Evolutionary conservation across 495 filamentous ascomycete genomes (phyloP).

Genomic region (Podospora conica): DNA sequence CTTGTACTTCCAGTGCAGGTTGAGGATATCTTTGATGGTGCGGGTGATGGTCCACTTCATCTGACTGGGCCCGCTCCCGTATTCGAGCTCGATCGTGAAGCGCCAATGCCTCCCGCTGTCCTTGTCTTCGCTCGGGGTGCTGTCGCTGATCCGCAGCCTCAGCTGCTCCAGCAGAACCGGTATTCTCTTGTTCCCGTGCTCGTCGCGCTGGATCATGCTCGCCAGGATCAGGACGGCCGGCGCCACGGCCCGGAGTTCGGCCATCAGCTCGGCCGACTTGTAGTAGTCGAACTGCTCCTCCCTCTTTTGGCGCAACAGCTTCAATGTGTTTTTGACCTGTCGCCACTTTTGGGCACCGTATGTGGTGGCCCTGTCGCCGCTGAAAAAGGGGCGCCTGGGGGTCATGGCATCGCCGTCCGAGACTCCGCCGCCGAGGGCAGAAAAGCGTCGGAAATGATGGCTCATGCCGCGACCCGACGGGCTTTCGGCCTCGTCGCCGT

Average conservation of each 20-base stretch:
- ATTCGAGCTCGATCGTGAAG: slow-evolving; percentile 91
- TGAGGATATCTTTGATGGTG: slow-evolving; percentile 81
- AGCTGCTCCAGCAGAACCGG: slow-evolving; percentile 93
- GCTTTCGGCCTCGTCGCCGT: slow-evolving; percentile 38
- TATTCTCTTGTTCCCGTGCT: slow-evolving; percentile 90
- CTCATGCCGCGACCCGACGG: slow-evolving; percentile 56
- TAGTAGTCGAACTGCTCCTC: slow-evolving; percentile 84
- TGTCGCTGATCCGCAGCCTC: slow-evolving; percentile 80
- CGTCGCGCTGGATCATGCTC: slow-evolving; percentile 94
- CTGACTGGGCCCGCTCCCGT: slow-evolving; percentile 87
- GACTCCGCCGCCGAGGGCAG: slow-evolving; percentile 57
- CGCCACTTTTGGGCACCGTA: slow-evolving; percentile 81
- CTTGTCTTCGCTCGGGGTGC: slow-evolving; percentile 51
- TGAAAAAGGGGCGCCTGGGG: slow-evolving; percentile 46
- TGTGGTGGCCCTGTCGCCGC: slow-evolving; percentile 63
- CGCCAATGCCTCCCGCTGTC: slow-evolving; percentile 74
- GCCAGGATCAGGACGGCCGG: slow-evolving; percentile 90
- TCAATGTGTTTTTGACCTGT: slow-evolving; percentile 76
- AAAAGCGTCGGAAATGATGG: slow-evolving; percentile 68
- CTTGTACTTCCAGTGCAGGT: slow-evolving; percentile 90
- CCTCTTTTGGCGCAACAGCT: slow-evolving; percentile 74
- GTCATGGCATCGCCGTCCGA: slow-evolving; percentile 48
- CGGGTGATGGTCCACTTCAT: slow-evolving; percentile 97
- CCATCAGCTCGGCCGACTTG: slow-evolving; percentile 94
- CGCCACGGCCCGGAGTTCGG: slow-evolving; percentile 84